Evolutionary conservation across 805 yeast genomes (phyloP).

Genomic region (Debaryomyces hansenii): DNA sequence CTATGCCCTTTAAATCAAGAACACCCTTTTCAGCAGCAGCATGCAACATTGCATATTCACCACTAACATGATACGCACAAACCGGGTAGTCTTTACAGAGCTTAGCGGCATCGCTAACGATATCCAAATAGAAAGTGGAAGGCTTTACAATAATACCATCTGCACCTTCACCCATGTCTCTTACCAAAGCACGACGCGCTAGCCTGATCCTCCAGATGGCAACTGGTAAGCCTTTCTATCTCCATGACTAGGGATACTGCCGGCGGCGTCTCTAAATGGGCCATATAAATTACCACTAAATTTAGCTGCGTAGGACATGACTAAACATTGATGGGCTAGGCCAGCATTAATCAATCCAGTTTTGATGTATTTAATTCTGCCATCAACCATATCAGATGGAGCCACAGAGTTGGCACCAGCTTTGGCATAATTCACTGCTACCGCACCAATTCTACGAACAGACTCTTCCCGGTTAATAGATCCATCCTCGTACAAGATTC

Average conservation of each 20-base stretch:
- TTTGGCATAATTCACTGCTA: slow-evolving; percentile 89
- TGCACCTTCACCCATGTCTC: slow-evolving; percentile 91
- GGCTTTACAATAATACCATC: slow-evolving; percentile 97
- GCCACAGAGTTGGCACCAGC: slow-evolving; percentile 97
- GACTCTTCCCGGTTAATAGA: slow-evolving; percentile 71
- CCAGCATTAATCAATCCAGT: slow-evolving; percentile 76
- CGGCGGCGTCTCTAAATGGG: slow-evolving; percentile 97
- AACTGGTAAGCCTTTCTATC: slow-evolving; percentile 92
- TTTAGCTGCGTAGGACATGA: slow-evolving; percentile 93
- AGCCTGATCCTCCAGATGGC: slow-evolving; percentile 91
- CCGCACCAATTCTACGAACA: slow-evolving; percentile 85
- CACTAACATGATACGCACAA: slow-evolving; percentile 95
- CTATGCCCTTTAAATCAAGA: slow-evolving; percentile 77
- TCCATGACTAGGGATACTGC: slow-evolving; percentile 84
- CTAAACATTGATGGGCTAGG: slow-evolving; percentile 82
- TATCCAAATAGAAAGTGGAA: slow-evolving; percentile 89
- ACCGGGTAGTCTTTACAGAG: slow-evolving; percentile 83
- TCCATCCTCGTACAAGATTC: slow-evolving; percentile 85
- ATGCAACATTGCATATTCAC: slow-evolving; percentile 96
- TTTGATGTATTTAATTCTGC: slow-evolving; percentile 87
- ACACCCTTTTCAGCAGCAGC: slow-evolving; percentile 97
- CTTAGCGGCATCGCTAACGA: slow-evolving; percentile 83
- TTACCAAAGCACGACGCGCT: slow-evolving; percentile 83
- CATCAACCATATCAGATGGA: slow-evolving; percentile 98
- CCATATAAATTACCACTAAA: slow-evolving; percentile 91